Percentiles rank a stretch among this genome's conserved stretches.
phyloP scores from a whole-genome alignment of 2,329 filamentous ascomycete genomes.

The Phialophora tarda region DNA sequence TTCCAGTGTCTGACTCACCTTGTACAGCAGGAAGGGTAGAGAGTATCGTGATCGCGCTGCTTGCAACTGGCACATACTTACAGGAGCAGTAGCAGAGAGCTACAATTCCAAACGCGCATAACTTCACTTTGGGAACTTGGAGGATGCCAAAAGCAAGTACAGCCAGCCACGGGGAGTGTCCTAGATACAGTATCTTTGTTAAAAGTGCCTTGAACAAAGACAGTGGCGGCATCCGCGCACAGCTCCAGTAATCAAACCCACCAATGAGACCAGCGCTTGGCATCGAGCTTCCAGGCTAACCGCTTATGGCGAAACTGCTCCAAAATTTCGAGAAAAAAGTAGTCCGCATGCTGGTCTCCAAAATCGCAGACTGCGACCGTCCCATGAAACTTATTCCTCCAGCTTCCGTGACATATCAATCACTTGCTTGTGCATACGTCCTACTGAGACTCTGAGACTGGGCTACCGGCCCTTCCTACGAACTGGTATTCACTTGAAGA shows the following conservation, averaged over 20 bases:
- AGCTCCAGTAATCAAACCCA: not conserved
- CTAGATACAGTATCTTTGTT: not conserved
- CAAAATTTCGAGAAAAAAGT: conserved; percentile 37
- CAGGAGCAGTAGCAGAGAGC: no score
- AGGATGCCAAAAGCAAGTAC: not conserved
- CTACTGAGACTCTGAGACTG: not conserved
- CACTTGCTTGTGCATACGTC: not conserved
- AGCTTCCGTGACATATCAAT: not conserved
- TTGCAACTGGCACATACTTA: not conserved
- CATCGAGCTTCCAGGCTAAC: conserved; percentile 14
- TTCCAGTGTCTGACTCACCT: not conserved
- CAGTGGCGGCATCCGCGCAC: no score
- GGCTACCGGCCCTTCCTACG: not conserved
- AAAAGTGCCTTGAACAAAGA: not conserved
- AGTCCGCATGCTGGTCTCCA: conserved; percentile 10
- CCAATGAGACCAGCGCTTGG: conserved; percentile 28
- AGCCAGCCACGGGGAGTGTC: not conserved
- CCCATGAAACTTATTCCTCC: not conserved
- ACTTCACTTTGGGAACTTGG: not conserved
- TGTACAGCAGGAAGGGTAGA: not conserved
- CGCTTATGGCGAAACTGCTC: conserved; percentile 31
- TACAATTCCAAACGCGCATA: not conserved
- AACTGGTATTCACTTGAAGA: not conserved
- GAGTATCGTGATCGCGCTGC: not conserved
- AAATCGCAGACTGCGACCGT: conserved; percentile 21